Conservation (phyloP, 768 basidiomycete species). For the Calocybe indica region DNA sequence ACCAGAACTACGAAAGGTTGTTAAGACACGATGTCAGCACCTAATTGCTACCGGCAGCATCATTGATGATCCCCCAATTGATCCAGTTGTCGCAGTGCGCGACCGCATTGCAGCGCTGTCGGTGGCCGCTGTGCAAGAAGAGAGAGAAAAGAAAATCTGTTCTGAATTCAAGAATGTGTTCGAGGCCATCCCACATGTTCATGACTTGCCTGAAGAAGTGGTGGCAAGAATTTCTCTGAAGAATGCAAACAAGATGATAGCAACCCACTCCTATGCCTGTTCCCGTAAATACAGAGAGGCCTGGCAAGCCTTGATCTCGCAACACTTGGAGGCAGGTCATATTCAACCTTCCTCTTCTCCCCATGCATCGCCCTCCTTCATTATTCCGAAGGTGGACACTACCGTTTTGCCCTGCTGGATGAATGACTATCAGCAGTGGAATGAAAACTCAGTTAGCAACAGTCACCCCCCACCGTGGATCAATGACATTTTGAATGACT, state of each 20-base stretch:
- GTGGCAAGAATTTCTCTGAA: slow-evolving; percentile 18
- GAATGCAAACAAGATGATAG: slow-evolving; percentile 17
- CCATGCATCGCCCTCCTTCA: slow-evolving; percentile 29
- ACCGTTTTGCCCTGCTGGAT: slow-evolving; percentile 26
- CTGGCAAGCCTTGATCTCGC: slow-evolving; percentile 24
- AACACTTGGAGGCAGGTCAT: slow-evolving; percentile 25
- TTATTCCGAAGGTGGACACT: slow-evolving; percentile 27
- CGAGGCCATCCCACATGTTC: slow-evolving; percentile 19
- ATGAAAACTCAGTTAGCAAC: slow-evolving; percentile 22
- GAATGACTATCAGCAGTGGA: slow-evolving; percentile 25
- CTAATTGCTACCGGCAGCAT: too few species aligned
- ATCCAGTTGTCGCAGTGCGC: too few species aligned
- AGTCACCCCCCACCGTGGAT: slow-evolving; percentile 21
- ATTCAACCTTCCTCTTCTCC: slow-evolving; percentile 20
- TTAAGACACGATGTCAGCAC: too few species aligned
- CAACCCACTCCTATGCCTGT: slow-evolving; percentile 20
- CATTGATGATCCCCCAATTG: too few species aligned
- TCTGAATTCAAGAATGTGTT: slow-evolving; percentile 19
- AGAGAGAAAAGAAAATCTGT: too few species aligned
- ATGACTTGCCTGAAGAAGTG: slow-evolving; percentile 15
- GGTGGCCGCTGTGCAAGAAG: too few species aligned
- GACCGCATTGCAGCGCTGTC: too few species aligned
- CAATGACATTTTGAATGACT: slow-evolving; percentile 26
- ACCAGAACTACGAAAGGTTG: too few species aligned
- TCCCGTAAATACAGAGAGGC: slow-evolving; percentile 24